Evolutionary conservation across 768 basidiomycete genomes (phyloP).

Genomic region (Russula vinacea): DNA sequence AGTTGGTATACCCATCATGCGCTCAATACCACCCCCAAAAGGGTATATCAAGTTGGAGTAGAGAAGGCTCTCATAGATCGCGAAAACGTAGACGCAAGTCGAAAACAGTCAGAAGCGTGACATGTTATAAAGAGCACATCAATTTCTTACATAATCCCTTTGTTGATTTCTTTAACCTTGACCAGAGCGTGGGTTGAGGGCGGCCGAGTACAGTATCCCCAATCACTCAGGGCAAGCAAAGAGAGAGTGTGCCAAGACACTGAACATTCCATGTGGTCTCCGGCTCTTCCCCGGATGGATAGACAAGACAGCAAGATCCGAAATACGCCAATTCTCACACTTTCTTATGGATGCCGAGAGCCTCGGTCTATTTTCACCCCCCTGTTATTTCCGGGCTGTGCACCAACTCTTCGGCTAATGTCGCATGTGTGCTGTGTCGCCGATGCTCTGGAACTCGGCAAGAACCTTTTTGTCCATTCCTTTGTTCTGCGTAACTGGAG

Average conservation of each 20-base stretch:
- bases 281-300: neutral
- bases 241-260: neutral
- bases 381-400: too few relatives aligned
- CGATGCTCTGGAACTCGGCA: neutral
- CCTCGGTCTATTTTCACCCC: neutral
- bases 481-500: too few relatives aligned
- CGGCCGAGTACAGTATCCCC: neutral
- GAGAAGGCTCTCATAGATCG: too few relatives aligned
- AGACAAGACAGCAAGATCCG: neutral
- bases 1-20: neutral
- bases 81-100: too few relatives aligned
- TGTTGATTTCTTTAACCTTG: neutral
- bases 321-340: neutral
- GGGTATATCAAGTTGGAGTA: too few relatives aligned
- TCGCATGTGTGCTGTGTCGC: neutral
- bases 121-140: too few relatives aligned
- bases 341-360: neutral
- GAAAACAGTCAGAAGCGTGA: too few relatives aligned
- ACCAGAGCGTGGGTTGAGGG: neutral
- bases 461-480: neutral
- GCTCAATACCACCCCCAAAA: neutral
- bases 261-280: neutral
- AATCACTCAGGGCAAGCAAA: neutral
- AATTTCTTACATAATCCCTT: neutral
- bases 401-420: neutral